Percentiles rank a stretch among this genome's conserved stretches.
These are phyloP conservation scores for Xylaria scruposa DNA, from an alignment of 495 filamentous ascomycete species.

Conservation along the genomic window DNA sequence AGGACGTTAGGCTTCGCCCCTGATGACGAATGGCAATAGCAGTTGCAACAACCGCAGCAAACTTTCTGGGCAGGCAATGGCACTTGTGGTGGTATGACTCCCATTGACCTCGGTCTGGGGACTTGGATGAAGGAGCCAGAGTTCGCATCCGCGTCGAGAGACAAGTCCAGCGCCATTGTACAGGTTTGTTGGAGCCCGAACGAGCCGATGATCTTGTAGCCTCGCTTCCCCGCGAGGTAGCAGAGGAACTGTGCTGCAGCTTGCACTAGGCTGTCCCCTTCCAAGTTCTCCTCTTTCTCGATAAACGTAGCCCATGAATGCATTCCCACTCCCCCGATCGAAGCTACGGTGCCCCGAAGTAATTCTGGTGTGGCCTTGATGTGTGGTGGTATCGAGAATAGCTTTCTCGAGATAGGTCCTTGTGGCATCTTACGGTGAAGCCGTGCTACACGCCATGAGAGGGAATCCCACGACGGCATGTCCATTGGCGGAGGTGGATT, in stretches of 20 bases:
- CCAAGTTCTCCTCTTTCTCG: slow-evolving; percentile 19
- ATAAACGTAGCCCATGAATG: slow-evolving; percentile 13
- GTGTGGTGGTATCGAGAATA: neutral
- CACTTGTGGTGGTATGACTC: neutral
- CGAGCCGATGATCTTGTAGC: slow-evolving; percentile 23
- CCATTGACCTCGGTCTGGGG: neutral
- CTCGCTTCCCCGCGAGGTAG: slow-evolving; percentile 28
- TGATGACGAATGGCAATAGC: neutral
- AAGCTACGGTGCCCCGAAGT: slow-evolving; percentile 25
- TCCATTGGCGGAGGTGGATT: slow-evolving; percentile 35
- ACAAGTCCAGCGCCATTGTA: slow-evolving; percentile 32
- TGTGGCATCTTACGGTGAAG: slow-evolving; percentile 20
- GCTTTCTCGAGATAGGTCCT: neutral
- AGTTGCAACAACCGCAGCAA: slow-evolving; percentile 15
- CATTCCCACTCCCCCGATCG: slow-evolving; percentile 17
- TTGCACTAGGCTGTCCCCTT: slow-evolving; percentile 23
- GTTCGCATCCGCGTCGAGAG: slow-evolving; percentile 30
- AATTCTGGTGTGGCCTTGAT: slow-evolving; percentile 19
- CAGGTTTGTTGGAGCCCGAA: slow-evolving; percentile 25
- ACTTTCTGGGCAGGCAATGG: neutral
- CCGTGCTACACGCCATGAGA: slow-evolving; percentile 37
- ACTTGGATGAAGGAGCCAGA: neutral
- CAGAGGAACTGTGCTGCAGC: slow-evolving; percentile 33
- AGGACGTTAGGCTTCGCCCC: neutral
- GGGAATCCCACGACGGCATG: slow-evolving; percentile 34